Conservation (phyloP, 257 asterid species). For the Solanum chilense region DNA sequence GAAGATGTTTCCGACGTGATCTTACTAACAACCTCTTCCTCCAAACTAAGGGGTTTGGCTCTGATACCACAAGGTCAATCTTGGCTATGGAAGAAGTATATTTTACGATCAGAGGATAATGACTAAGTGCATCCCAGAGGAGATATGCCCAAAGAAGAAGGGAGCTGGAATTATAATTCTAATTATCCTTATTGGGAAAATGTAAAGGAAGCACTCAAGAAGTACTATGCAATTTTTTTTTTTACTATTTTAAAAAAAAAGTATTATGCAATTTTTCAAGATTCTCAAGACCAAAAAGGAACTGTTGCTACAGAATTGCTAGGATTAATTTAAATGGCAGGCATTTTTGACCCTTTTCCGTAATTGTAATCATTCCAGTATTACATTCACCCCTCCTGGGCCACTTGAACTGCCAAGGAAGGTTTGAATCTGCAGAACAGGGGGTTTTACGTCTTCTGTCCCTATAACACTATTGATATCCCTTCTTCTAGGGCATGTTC, state of each 20-base stretch:
- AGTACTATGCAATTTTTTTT: not conserved
- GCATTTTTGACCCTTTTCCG: not conserved
- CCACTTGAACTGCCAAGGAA: not conserved
- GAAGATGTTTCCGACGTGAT: not conserved
- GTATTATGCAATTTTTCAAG: not conserved
- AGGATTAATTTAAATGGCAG: not conserved
- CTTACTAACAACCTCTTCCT: not conserved
- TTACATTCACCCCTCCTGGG: not conserved
- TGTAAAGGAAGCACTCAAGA: not conserved
- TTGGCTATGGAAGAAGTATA: not conserved
- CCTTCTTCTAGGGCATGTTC: not conserved
- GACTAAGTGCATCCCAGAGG: not conserved
- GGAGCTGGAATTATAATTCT: not conserved
- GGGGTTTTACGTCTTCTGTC: not conserved
- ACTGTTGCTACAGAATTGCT: not conserved
- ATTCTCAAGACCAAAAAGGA: not conserved
- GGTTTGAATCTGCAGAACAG: not conserved
- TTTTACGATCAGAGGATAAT: not conserved
- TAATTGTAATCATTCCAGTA: not conserved
- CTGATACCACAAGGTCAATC: not conserved
- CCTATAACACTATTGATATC: not conserved
- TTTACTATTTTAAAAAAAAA: too few relatives aligned
- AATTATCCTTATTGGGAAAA: not conserved
- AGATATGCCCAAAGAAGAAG: not conserved
- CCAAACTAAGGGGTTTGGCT: not conserved